Evolutionary conservation across 2,329 filamentous ascomycete species (phyloP).

Genomic region (Fusarium sarcochroum): DNA sequence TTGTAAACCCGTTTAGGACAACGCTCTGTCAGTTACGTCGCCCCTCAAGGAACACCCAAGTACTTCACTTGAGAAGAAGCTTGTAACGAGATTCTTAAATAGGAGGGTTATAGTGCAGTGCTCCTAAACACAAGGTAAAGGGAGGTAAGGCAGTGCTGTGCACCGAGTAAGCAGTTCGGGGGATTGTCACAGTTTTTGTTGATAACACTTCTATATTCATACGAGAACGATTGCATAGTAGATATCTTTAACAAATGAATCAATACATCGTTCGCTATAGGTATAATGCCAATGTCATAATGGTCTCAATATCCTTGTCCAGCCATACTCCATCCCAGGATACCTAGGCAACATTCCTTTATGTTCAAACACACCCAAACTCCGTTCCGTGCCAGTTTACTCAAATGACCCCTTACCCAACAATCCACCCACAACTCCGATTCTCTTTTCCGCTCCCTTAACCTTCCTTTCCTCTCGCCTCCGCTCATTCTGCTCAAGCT

Average conservation of each 20-base stretch:
- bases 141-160: no score
- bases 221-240: neutral
- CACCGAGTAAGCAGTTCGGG: no score
- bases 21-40: no score
- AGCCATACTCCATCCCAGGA: conserved; percentile 38
- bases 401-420: conserved; percentile 67
- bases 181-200: no score
- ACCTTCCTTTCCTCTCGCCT: conserved; percentile 71
- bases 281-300: conserved; percentile 17
- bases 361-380: conserved; percentile 19
- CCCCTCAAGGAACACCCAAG: no score
- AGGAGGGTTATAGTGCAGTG: no score
- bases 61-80: no score
- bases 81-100: no score
- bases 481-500: conserved; percentile 69
- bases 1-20: no score
- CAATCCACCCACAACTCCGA: conserved; percentile 70
- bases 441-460: conserved; percentile 69
- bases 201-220: neutral
- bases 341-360: conserved; percentile 6
- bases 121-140: no score
- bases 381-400: conserved; percentile 40
- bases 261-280: conserved; percentile 4
- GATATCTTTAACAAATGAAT: neutral
- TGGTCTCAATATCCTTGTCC: conserved; percentile 9